Evolutionary conservation across 1,139 yeast genomes (phyloP), one percentile per base, ranked within the genome.

Genomic region (Pichia sp.): DNA sequence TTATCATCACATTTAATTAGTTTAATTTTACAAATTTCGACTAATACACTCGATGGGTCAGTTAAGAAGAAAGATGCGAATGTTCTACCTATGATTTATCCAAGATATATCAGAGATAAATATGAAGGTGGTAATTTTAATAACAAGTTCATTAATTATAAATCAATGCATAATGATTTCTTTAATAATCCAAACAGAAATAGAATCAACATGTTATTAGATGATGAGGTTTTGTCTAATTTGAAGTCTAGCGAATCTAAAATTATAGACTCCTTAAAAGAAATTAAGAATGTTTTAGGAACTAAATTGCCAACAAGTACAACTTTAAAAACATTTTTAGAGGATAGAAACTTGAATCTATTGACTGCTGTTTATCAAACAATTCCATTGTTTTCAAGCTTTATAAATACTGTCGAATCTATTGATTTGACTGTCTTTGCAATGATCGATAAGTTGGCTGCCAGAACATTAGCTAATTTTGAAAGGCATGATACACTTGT

Each of bases 71-170:
- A 40, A 27, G 27, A 27, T 11, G 24, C 64, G 8, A 67, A 73
- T 42, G 50, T 68, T 15, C 59, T 83, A 26, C 90, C 90, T 0
- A 83, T 82, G 59, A 68, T 79, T 2, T 77, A 80, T 55, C 86
- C 90, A n/a, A 68, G 92, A 50, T 80, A 82, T 57, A 63, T 83
- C 9, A 69, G 73, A 34, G 78, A 79, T 42, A 81, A 77, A 49
- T 83, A 80, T 60, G 80, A 80, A 57, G 90, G 88, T 11, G 89
- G 88, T 9, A 80, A 81, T 56, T 83, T 87, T 82, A 74, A 79
- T 45, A 83, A 82, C 57, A 85, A 85, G 29, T 80, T 82, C 56
- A 79, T 78, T 54, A 32, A 48, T 20, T 52, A 45, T 2, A 52
- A 30, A 38, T 24, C 11, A n/a, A 2, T 13, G 5, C 40, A 40